Evolutionary conservation across 2,329 filamentous ascomycete genomes (phyloP).

Genomic region (Arachnopeziza araneosa): DNA sequence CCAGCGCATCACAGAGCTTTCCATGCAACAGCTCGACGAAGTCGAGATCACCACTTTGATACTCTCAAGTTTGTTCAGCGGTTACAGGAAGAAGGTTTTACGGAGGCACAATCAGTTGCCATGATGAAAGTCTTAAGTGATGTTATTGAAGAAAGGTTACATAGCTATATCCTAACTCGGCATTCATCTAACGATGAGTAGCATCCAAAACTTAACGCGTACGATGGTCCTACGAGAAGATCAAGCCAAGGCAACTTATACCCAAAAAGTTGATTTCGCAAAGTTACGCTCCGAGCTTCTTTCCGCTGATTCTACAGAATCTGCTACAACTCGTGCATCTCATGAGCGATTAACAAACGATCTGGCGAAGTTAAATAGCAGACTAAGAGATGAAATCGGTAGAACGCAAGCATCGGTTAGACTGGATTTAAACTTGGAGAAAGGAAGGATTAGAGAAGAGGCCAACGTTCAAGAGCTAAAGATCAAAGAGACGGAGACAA

Average conservation of each 20-base stretch:
- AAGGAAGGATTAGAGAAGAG: slow-evolving; percentile 93
- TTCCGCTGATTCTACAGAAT: slow-evolving; percentile 86
- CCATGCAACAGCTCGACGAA: slow-evolving; percentile 56
- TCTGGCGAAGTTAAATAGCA: slow-evolving; percentile 84
- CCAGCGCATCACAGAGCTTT: slow-evolving; percentile 44
- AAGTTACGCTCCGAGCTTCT: slow-evolving; percentile 93
- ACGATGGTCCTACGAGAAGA: slow-evolving; percentile 98
- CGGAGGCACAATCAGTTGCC: slow-evolving; percentile 89
- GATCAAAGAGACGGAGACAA: slow-evolving; percentile 97
- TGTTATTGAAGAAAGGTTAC: slow-evolving; percentile 87
- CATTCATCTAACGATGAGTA: slow-evolving; percentile 30
- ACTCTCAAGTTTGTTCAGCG: slow-evolving; percentile 95
- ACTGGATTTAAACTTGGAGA: slow-evolving; percentile 91
- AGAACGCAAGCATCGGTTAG: slow-evolving; percentile 90
- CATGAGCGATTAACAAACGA: slow-evolving; percentile 94
- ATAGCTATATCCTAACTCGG: background rate
- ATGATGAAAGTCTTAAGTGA: slow-evolving; percentile 98
- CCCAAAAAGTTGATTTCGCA: slow-evolving; percentile 94
- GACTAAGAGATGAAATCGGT: slow-evolving; percentile 87
- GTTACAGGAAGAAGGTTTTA: slow-evolving; percentile 86
- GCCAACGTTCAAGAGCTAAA: slow-evolving; percentile 95
- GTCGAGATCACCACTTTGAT: slow-evolving; percentile 91
- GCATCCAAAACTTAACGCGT: slow-evolving; percentile 92
- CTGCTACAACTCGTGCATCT: slow-evolving; percentile 77
- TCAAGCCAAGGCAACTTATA: slow-evolving; percentile 72